These are phyloP conservation scores for Psilocybe mexicana DNA, from an alignment of 1,284 basidiomycete genomes.

Conservation along the genomic window DNA sequence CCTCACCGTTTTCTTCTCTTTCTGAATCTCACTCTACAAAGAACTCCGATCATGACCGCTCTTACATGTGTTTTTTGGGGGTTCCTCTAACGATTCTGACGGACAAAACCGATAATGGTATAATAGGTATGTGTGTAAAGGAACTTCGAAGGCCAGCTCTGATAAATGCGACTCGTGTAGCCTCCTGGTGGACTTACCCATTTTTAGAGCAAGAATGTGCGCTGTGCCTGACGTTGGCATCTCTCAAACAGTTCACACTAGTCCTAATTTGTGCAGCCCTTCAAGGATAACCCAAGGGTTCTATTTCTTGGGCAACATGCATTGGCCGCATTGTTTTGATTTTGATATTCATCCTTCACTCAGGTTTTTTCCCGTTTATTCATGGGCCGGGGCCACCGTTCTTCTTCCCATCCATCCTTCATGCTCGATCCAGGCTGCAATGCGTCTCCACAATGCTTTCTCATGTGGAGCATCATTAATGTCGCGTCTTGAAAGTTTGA, in stretches of 20 bases:
- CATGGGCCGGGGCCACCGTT: not conserved
- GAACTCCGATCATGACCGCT: not conserved
- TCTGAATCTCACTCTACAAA: not conserved
- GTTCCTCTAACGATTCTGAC: not conserved
- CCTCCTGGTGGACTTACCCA: not conserved
- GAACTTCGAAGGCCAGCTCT: not conserved
- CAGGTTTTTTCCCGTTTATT: not conserved
- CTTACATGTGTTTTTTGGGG: not conserved
- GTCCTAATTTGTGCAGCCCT: not conserved
- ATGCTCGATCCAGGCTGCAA: not conserved
- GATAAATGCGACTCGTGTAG: not conserved
- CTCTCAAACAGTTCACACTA: not conserved
- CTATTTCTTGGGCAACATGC: not conserved
- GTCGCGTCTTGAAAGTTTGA: conserved; percentile 7
- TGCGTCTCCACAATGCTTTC: conserved; percentile 3
- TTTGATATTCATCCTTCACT: not conserved
- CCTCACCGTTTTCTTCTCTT: not conserved
- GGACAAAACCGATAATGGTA: not conserved
- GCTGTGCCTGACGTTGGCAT: not conserved
- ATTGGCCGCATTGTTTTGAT: not conserved
- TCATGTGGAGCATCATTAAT: conserved; percentile 26
- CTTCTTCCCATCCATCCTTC: not conserved
- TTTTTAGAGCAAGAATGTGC: not conserved
- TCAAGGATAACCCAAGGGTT: not conserved
- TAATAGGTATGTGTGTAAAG: not conserved